Base-by-base conservation (phyloP, 2,329 filamentous ascomycete genomes). In the Aciculosporium take region DNA sequence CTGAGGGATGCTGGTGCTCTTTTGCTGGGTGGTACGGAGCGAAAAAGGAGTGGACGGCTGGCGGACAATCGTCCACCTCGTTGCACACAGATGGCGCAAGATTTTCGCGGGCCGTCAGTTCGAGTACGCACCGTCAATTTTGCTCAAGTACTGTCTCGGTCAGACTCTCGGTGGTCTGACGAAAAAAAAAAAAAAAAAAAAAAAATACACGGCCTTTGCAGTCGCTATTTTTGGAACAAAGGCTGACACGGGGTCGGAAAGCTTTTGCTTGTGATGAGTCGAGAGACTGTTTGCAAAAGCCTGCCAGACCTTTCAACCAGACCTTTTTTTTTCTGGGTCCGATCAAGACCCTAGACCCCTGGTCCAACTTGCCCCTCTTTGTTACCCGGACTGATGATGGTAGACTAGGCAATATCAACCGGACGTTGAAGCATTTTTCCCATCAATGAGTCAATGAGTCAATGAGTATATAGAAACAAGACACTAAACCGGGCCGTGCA, bases 251-350 rank as follows among this genome's bases (percentile, higher is more conserved):
- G 7, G 34, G 34, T 9, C 34, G 13, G n/a, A n/a, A 29, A 17
- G 17, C 7, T 15, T 25, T 27, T 23, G 25, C 28, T 43, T 29
- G 15, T 32, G 24, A 7, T 24, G 10, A 23, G 41, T 27, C 25
- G 37, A 24, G 13, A 37, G 30, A 25, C 23, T 27, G 17, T 34
- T 35, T 13, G 9, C 21, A 15, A 21, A 25, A 18, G 13, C 17
- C 17, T 30, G 25, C 28, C 21, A 18, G 23, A 24, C 17, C 20
- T 29, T 33, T 39, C 45, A 48, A 15, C 18, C 32, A 34, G 17
- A 34, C 51, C 48, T 55, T 56, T 56, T 52, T 55, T 54, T 53
- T 56, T 55, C 48, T 48, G 49, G 49, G 45, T 41, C 46, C 36
- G 46, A 48, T 36, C 42, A 46, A 51, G 48, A 51, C 52, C 53